Base-by-base conservation (phyloP, 2,329 filamentous ascomycete genomes). In the Sordariomycetes sp. region DNA sequence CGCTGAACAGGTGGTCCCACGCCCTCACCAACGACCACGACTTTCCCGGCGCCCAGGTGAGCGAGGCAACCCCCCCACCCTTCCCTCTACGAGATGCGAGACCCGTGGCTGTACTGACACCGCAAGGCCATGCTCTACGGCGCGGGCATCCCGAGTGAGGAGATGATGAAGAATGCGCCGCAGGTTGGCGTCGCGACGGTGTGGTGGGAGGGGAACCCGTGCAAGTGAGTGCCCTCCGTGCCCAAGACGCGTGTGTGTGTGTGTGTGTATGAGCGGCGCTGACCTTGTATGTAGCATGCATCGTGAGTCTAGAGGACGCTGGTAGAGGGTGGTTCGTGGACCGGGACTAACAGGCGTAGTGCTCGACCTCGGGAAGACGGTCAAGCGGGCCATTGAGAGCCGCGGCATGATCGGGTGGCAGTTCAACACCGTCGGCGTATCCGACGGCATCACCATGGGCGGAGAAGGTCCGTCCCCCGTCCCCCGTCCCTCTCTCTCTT, bases 191-290 rank as follows among this genome's bases (percentile, higher is more conserved):
- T 96, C 66, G 87, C 90, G 8, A 90, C 87, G 5, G 89, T 96
- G 4, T 96, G 91, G 91, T 97, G 91, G 91, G 90, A 96, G 72
- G 92, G 92, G 32, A 96, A 96, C 68, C 89, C 92, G 42, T 96
- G 91, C 82, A 96, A 96, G 85, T 89, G 71, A 73, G 85, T 78
- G 17, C 8, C 10, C 45, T n/a, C n/a, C 10, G 45, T 10, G 45
- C 45, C n/a, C 7, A 36, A 54, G 35, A 54, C n/a, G n/a, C n/a
- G n/a, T n/a, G n/a, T n/a, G n/a, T 54, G 13, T 12, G 17, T 54
- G 32, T 4, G 28, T 25, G 52, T 22, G 6, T 45, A n/a, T 12
- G 8, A 17, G 39, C 39, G n/a, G 17, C 15, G 28, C 28, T 32
- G 15, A 45, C 13, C 2, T 45, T 2, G 15, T 17, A 12, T 42